A percentile compares a stretch with the other conserved stretches of the same genome.
Evolutionary conservation across 2,329 filamentous ascomycete species (phyloP).

Genomic region (Xylaria digitata): DNA sequence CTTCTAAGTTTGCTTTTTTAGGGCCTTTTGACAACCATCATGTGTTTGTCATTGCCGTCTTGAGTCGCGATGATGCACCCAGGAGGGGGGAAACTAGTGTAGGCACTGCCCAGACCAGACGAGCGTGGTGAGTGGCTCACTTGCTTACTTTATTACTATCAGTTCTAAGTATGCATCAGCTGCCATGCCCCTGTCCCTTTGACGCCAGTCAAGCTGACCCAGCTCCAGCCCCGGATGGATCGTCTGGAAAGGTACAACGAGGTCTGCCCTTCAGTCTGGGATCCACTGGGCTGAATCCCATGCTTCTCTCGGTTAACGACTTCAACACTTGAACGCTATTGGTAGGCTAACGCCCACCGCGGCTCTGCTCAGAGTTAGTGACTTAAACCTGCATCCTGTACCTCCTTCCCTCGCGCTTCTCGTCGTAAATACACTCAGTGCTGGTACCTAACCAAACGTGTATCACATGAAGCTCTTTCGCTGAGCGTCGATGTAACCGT

Average conservation of each 20-base stretch:
- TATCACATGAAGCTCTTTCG: slow-evolving; percentile 30
- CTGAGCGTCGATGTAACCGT: slow-evolving; percentile 33
- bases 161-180: slow-evolving; percentile 27
- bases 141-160: slow-evolving; percentile 28
- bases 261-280: slow-evolving; percentile 1
- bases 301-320: slow-evolving; percentile 20
- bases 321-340: slow-evolving; percentile 1
- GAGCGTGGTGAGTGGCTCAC: slow-evolving; percentile 21
- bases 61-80: slow-evolving; percentile 19
- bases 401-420: slow-evolving; percentile 23
- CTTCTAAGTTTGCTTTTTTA: slow-evolving; percentile 25
- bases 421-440: slow-evolving; percentile 3
- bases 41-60: slow-evolving; percentile 18
- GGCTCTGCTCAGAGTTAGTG: slow-evolving; percentile 23
- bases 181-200: slow-evolving; percentile 16
- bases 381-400: slow-evolving; percentile 6
- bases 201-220: slow-evolving; percentile 18
- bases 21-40: slow-evolving; percentile 17
- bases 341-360: slow-evolving; percentile 29
- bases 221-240: slow-evolving; percentile 16
- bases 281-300: slow-evolving; percentile 30
- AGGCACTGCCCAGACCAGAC: slow-evolving; percentile 24
- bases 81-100: slow-evolving; percentile 17
- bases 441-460: slow-evolving; percentile 1
- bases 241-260: slow-evolving; percentile 8